Evolutionary conservation across 2,329 filamentous ascomycete genomes (phyloP), one percentile per base, ranked within the genome.

Genomic region (Scleromitrula shiraiana): DNA sequence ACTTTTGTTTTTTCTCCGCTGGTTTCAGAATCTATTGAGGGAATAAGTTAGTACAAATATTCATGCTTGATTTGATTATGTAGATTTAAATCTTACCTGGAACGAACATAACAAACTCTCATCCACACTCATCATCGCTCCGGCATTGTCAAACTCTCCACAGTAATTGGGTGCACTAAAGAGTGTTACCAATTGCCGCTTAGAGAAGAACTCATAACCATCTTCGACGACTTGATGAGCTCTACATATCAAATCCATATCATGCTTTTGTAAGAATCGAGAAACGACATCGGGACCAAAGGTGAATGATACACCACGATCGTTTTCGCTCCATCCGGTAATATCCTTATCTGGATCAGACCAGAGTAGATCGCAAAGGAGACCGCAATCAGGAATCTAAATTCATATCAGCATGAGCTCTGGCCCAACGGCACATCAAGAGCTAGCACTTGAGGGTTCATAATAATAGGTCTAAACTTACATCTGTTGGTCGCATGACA

Each of bases 1-100:
- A 97, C 90, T 97, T 97, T 88, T 96, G 91, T 84, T 98, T 98
- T 84, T 98, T 98, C 81, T 98, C 93, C 70, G 93, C 93, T 65
- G 93, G 93, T 77, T 97, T 98, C 75, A 98, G 78, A 67, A 98
- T 97, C 88, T 95, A 29, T 38, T 29, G n/a, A 44, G 24, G 41
- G 7, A 52, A 14, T 23, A 46, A 50, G 50, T 65, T 53, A 49
- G 33, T 12, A 38, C 23, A 23, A 14, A 19, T 32, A 17, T 23
- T 24, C 22, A 41, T 17, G 45, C 14, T 41, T 46, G 15, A 17
- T 27, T 20, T 35, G 19, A 9, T 19, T 24, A 24, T 32, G 36
- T 10, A 35, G 9, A 19, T 23, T 27, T 32, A 26, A 8, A 30
- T 56, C 62, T 53, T 50, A 93, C 88, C 86, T 97, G 93, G 84